These are phyloP conservation scores for Alternaria postmessia DNA, from an alignment of 2,329 filamentous ascomycete species.

Conservation along the genomic window DNA sequence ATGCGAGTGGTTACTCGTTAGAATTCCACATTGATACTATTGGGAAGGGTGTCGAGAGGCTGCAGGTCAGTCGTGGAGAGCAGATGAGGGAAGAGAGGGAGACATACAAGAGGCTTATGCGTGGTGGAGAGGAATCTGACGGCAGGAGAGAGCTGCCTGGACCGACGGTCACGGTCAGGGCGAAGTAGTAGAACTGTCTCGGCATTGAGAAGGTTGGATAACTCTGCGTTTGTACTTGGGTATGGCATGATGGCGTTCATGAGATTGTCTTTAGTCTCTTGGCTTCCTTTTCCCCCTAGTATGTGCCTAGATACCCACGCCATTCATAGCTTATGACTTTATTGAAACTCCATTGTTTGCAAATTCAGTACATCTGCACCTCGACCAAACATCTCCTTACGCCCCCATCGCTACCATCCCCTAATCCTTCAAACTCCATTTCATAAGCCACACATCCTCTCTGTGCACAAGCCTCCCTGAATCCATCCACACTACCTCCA, in stretches of 20 bases:
- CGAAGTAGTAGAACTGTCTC: slow-evolving; percentile 10
- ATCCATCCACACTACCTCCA: slow-evolving; percentile 81
- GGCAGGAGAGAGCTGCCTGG: slow-evolving; percentile 23
- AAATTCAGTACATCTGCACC: slow-evolving; percentile 49
- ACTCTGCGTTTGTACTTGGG: background rate
- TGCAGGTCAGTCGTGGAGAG: slow-evolving; percentile 70
- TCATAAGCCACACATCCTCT: slow-evolving; percentile 57
- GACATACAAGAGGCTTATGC: slow-evolving; percentile 29
- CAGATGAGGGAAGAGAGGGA: slow-evolving; percentile 68
- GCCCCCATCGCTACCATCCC: slow-evolving; percentile 49
- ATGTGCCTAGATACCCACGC: slow-evolving; percentile 14
- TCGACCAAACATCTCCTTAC: slow-evolving; percentile 59
- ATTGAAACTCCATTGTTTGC: background rate
- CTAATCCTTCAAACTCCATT: slow-evolving; percentile 58
- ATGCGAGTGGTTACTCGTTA: slow-evolving; percentile 65
- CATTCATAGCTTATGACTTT: background rate
- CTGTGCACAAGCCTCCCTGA: slow-evolving; percentile 58
- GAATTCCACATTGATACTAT: slow-evolving; percentile 80
- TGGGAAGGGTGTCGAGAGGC: slow-evolving; percentile 73
- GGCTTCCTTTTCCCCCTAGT: background rate
- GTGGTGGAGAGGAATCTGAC: slow-evolving; percentile 17
- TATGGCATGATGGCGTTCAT: background rate
- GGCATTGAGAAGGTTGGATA: background rate
- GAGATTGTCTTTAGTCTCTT: background rate
- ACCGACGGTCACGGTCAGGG: slow-evolving; percentile 25